A percentile compares a stretch with the other conserved stretches of the same genome.
These are phyloP conservation scores for Petunia secreta DNA, from an alignment of 257 asterid species.

Conservation along the genomic window DNA sequence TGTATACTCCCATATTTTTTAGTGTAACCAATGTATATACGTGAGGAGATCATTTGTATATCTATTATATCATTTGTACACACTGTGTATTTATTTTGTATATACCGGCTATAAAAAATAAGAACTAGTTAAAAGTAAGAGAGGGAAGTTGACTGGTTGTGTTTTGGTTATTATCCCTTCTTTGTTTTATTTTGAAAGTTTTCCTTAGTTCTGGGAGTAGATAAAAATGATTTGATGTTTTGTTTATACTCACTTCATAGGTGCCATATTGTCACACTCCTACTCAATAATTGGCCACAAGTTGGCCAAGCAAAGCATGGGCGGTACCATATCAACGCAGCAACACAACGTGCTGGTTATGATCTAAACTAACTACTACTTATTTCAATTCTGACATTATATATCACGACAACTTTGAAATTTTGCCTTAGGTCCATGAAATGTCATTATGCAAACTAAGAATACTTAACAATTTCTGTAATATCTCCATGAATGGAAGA, in stretches of 20 bases:
- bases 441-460: slow-evolving; percentile 3
- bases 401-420: slow-evolving; percentile 23
- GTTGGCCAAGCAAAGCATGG: slow-evolving; percentile 23
- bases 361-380: slow-evolving; percentile 7
- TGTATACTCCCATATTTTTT: no score
- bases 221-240: background rate
- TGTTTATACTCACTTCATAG: background rate
- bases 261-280: background rate
- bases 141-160: no score
- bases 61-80: no score
- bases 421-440: background rate
- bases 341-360: slow-evolving; percentile 21
- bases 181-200: background rate
- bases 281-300: slow-evolving; percentile 15
- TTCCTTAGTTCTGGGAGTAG: background rate
- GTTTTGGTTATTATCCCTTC: background rate
- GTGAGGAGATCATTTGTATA: no score
- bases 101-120: no score
- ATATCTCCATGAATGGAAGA: slow-evolving; percentile 10
- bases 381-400: slow-evolving; percentile 21
- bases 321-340: slow-evolving; percentile 8
- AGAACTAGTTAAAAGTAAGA: no score
- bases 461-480: slow-evolving; percentile 8
- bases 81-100: no score
- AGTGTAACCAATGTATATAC: no score